Percentiles rank a stretch among this genome's conserved stretches.
Conservation (phyloP, 805 yeast genomes). For the Candida michaelii region DNA sequence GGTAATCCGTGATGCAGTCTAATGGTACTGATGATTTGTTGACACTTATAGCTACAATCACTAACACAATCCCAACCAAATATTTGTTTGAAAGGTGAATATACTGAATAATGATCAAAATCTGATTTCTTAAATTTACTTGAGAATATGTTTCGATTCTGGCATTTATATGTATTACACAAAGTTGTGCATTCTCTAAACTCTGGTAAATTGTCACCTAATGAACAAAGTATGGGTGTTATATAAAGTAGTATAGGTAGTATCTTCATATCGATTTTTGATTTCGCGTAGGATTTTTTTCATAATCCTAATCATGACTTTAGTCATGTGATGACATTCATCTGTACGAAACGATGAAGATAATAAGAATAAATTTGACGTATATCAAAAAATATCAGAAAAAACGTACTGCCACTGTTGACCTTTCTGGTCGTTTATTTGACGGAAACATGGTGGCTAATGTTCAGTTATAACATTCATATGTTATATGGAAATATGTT, state of each 20-base stretch:
- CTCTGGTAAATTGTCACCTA: conserved; percentile 35
- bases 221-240: conserved; percentile 7
- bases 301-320: no score
- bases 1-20: conserved; percentile 20
- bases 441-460: no score
- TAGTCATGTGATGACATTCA: no score
- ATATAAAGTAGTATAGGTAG: not conserved
- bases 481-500: not conserved
- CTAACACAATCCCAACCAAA: conserved; percentile 35
- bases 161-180: conserved; percentile 23
- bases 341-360: no score
- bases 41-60: conserved; percentile 42
- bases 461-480: no score
- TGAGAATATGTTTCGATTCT: conserved; percentile 11
- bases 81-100: conserved; percentile 19
- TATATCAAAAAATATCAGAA: no score
- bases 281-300: not conserved
- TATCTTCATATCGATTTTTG: not conserved
- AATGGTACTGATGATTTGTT: conserved; percentile 29
- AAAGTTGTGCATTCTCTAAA: conserved; percentile 24
- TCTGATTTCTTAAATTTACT: conserved; percentile 10
- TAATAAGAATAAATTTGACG: no score
- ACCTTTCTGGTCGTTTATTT: no score
- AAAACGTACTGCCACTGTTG: no score
- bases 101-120: conserved; percentile 15